phyloP scores from a whole-genome alignment of 495 filamentous ascomycete species.

The Neurospora sp. region DNA sequence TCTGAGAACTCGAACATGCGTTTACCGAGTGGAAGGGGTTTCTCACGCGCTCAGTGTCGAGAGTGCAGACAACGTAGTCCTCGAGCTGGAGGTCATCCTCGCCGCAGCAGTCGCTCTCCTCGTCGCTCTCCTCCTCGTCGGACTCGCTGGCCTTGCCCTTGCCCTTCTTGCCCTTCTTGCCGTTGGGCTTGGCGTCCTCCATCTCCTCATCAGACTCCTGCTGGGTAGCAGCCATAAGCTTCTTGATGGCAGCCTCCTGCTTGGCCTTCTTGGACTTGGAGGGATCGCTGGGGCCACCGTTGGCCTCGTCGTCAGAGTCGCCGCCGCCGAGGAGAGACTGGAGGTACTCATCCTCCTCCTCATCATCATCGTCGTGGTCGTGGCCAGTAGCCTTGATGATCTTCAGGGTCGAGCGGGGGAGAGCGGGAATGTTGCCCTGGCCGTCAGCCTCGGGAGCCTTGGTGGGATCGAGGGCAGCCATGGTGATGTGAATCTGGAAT shows the following conservation, averaged over 20 bases:
- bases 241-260: constrained; percentile 58
- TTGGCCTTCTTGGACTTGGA: constrained; percentile 76
- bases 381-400: constrained; percentile 59
- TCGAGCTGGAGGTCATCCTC: constrained; percentile 63
- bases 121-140: constrained; percentile 44
- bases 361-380: constrained; percentile 48
- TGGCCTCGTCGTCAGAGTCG: constrained; percentile 60
- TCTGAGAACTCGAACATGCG: background rate
- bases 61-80: constrained; percentile 85
- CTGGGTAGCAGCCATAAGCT: constrained; percentile 57
- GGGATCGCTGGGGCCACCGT: constrained; percentile 84
- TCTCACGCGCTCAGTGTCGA: constrained; percentile 61
- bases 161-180: constrained; percentile 44
- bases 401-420: constrained; percentile 77
- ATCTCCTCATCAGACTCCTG: constrained; percentile 46
- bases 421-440: constrained; percentile 46
- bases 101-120: constrained; percentile 37
- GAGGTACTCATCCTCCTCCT: constrained; percentile 47
- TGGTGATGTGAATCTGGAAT: constrained; percentile 82
- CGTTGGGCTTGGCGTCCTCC: constrained; percentile 50
- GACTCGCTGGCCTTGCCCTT: constrained; percentile 67
- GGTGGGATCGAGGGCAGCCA: constrained; percentile 94
- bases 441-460: constrained; percentile 58
- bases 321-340: constrained; percentile 41
- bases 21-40: background rate